Conservation (phyloP, 2,329 filamentous ascomycete species). For the Arthroderma sp. region DNA sequence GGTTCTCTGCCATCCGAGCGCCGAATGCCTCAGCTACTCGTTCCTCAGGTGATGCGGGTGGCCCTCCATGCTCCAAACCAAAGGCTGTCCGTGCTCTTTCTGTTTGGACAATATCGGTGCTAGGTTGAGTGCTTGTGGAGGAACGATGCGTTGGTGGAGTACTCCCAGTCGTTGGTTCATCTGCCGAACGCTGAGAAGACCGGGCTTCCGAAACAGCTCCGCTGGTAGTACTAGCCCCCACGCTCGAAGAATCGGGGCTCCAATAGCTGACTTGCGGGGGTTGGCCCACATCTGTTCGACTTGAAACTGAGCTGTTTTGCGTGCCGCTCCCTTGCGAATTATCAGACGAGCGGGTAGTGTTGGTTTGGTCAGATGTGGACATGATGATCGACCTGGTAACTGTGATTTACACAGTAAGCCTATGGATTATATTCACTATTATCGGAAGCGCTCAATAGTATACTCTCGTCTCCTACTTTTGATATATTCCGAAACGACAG, state of each 20-base stretch:
- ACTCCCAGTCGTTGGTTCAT: background rate
- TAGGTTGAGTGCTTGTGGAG: background rate
- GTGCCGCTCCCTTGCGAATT: too few relatives aligned
- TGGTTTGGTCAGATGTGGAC: too few relatives aligned
- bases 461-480: too few relatives aligned
- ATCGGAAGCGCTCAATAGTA: too few relatives aligned
- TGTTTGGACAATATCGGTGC: background rate
- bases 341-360: too few relatives aligned
- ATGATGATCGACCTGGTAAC: too few relatives aligned
- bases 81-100: constrained; percentile 3
- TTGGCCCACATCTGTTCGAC: too few relatives aligned
- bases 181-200: too few relatives aligned
- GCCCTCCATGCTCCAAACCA: constrained; percentile 5
- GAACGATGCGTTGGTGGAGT: background rate
- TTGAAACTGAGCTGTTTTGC: too few relatives aligned
- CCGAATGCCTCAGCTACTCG: constrained; percentile 1
- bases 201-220: background rate
- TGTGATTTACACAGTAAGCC: too few relatives aligned
- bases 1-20: background rate
- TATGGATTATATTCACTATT: too few relatives aligned
- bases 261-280: constrained; percentile 3
- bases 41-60: constrained; percentile 2
- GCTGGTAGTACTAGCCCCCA: constrained; percentile 1
- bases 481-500: too few relatives aligned
- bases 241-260: constrained; percentile 5